Conservation (phyloP, 139 green algal genomes). For the Haematococcus lacustris region DNA sequence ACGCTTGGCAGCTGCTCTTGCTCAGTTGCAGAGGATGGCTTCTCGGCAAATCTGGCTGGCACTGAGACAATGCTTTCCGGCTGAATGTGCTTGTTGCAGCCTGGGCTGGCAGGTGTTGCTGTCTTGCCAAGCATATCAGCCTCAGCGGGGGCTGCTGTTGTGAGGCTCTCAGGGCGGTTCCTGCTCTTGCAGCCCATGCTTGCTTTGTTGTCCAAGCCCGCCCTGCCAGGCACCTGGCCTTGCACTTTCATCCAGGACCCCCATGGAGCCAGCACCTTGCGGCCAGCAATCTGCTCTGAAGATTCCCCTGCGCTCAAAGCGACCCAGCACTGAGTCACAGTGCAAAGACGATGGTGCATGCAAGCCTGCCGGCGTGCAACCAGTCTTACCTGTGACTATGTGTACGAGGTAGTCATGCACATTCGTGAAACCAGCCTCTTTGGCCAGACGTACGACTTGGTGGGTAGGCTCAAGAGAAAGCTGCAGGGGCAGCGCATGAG, state of each 20-base stretch:
- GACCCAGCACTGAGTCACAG: neutral
- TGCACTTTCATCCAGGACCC: slow-evolving; percentile 4
- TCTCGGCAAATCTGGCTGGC: no score
- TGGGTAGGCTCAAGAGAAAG: slow-evolving; percentile 52
- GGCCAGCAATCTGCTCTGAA: neutral
- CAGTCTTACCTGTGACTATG: slow-evolving; percentile 36
- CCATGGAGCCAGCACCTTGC: neutral
- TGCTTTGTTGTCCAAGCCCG: no score
- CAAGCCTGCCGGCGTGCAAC: neutral
- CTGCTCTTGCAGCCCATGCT: no score
- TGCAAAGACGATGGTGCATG: neutral
- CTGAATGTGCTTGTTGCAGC: no score
- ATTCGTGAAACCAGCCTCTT: slow-evolving; percentile 57
- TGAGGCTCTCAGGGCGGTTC: no score
- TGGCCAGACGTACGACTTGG: slow-evolving; percentile 50
- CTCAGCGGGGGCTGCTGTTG: no score
- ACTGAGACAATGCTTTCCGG: no score
- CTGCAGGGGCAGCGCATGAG: slow-evolving; percentile 8
- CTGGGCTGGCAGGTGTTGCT: no score
- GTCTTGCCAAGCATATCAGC: no score
- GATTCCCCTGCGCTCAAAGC: neutral
- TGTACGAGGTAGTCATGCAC: slow-evolving; percentile 80
- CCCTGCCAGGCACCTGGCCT: no score
- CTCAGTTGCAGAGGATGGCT: no score
- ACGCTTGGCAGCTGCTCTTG: no score